Evolutionary conservation across 2,329 filamentous ascomycete genomes (phyloP).

Genomic region (Pleoardoris graminearum): DNA sequence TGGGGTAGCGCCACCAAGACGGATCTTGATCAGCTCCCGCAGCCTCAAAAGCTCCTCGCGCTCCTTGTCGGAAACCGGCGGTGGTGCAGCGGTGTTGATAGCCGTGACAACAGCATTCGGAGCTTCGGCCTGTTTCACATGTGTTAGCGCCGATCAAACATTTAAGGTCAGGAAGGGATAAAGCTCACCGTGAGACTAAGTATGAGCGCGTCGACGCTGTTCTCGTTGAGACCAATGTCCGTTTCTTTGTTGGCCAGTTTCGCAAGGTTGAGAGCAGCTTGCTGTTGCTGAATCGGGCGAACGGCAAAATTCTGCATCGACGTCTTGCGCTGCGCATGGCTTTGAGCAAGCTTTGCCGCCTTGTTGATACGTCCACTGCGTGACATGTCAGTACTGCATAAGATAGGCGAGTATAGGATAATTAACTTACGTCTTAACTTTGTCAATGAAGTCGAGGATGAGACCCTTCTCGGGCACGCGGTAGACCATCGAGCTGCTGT

Average conservation of each 20-base stretch:
- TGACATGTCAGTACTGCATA: slow-evolving; percentile 19
- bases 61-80: slow-evolving; percentile 28
- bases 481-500: slow-evolving; percentile 46
- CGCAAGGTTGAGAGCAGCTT: slow-evolving; percentile 66
- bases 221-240: slow-evolving; percentile 52
- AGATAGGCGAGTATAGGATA: slow-evolving; percentile 4
- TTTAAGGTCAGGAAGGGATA: slow-evolving; percentile 26
- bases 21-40: slow-evolving; percentile 37
- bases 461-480: slow-evolving; percentile 52
- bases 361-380: slow-evolving; percentile 30
- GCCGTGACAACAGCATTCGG: slow-evolving; percentile 40
- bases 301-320: slow-evolving; percentile 35
- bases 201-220: slow-evolving; percentile 57
- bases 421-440: slow-evolving; percentile 53
- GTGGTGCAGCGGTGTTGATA: slow-evolving; percentile 32
- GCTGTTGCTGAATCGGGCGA: slow-evolving; percentile 61
- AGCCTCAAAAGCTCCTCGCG: slow-evolving; percentile 37
- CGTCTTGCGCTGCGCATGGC: slow-evolving; percentile 23
- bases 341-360: slow-evolving; percentile 16
- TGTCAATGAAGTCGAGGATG: slow-evolving; percentile 64
- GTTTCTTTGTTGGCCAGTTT: slow-evolving; percentile 58
- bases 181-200: slow-evolving; percentile 65
- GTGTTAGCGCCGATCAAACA: slow-evolving; percentile 42
- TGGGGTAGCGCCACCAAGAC: slow-evolving; percentile 19
- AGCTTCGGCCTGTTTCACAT: slow-evolving; percentile 46